These are phyloP conservation scores for Colletotrichum tanaceti DNA, from an alignment of 2,329 filamentous ascomycete genomes.

Conservation along the genomic window DNA sequence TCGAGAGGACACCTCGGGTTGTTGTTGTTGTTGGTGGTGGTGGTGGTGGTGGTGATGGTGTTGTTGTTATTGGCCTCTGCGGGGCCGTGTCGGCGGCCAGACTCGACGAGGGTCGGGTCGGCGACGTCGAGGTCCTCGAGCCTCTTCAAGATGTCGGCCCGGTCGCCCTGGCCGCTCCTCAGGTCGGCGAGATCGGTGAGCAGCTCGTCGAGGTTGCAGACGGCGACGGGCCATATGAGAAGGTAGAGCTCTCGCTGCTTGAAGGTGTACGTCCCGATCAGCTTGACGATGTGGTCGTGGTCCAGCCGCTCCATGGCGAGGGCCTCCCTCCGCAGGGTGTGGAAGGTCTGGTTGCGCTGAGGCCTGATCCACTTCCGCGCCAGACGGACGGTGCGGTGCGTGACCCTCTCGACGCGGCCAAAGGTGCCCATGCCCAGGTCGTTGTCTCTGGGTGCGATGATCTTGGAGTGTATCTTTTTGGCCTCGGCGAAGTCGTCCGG, in stretches of 20 bases:
- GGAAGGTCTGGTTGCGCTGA: slow-evolving; percentile 52
- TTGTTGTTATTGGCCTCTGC: no score
- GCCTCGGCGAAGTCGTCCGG: slow-evolving; percentile 45
- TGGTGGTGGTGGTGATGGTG: no score
- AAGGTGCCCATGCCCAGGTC: slow-evolving; percentile 58
- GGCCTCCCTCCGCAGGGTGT: slow-evolving; percentile 58
- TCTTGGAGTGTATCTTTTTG: slow-evolving; percentile 46
- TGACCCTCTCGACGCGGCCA: slow-evolving; percentile 58
- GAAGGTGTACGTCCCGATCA: slow-evolving; percentile 60
- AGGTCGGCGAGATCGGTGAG: slow-evolving; percentile 58
- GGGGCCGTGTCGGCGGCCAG: slow-evolving; percentile 38
- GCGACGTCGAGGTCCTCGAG: slow-evolving; percentile 53
- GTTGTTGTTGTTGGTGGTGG: no score
- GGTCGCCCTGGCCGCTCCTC: slow-evolving; percentile 52
- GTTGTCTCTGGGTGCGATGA: slow-evolving; percentile 43
- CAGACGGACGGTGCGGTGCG: slow-evolving; percentile 55
- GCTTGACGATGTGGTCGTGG: slow-evolving; percentile 60
- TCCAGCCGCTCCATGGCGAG: slow-evolving; percentile 60
- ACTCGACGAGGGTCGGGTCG: slow-evolving; percentile 52
- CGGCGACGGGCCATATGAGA: slow-evolving; percentile 60
- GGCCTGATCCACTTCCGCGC: slow-evolving; percentile 58
- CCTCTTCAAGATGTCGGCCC: slow-evolving; percentile 54
- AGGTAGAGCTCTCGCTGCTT: slow-evolving; percentile 56
- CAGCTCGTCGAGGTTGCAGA: slow-evolving; percentile 57
- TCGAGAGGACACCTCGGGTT: slow-evolving; percentile 51